Base-by-base conservation (phyloP, 192 early-diverging fungal genomes). In the Umbelopsis ramanniana region DNA sequence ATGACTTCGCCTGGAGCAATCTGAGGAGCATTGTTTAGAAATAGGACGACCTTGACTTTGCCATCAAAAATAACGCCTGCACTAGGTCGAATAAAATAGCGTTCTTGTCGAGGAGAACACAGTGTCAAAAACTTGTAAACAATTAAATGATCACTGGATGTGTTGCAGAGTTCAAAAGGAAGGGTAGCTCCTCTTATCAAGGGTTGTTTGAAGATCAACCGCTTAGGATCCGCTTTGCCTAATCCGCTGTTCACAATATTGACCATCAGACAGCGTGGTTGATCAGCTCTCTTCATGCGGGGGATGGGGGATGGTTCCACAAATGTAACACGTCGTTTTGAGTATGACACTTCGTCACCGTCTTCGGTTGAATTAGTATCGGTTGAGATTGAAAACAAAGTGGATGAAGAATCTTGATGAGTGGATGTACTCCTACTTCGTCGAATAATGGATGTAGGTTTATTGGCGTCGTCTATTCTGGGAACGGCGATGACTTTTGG, bases 11-110 rank as follows among this genome's bases (percentile, higher is more conserved):
- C 72, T 1, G 35, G 67, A 9, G 52, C n/a, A 24, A 77, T 6
- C 8, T 47, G 60, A 17, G 76, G 76, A 26, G 54, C 60, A 17
- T 78, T 68, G 46, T 78, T 78, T 11, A 78, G 47, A 66, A 78
- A 70, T 35, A 78, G 48, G 47, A 69, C 43, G 22, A 78, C 73
- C 45, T 70, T 50, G 33, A 69, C 45, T 43, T 70, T 69, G 29
- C 33, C 17, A 55, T 67, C 70, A 55, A 40, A 37, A 26, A 78
- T 74, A 24, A 47, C 37, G 19, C 76, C 76, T 67, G 76, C 72
- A 37, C 76, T 78, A 38, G 76, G 76, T 46, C 68, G 72, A n/a
- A 78, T 69, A 71, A 73, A 78, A 29, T 78, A 78, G 22, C 76
- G 53, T 45, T 78, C 76, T 14, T 67, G 53, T 24, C 38, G 71